Conservation (phyloP, 148 eudicot genomes). For the Vaccinium vitisidaea region DNA sequence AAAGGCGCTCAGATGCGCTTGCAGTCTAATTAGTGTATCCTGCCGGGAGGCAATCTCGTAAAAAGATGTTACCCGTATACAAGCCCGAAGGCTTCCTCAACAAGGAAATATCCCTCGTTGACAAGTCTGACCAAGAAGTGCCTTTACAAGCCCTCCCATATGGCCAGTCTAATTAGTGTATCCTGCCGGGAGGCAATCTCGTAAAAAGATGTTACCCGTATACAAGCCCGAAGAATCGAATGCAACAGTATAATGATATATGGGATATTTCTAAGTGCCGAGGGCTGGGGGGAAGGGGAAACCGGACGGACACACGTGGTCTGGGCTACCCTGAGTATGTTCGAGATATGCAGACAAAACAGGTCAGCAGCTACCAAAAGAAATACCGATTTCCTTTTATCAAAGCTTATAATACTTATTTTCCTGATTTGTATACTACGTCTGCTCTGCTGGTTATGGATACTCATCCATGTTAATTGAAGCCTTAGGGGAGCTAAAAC, state of each 20-base stretch:
- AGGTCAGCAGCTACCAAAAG: neutral
- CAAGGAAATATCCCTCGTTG: neutral
- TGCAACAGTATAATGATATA: neutral
- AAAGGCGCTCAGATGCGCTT: neutral
- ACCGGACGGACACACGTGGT: neutral
- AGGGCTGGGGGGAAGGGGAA: conserved; percentile 1
- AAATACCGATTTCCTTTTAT: neutral
- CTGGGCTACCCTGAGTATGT: neutral
- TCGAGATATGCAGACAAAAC: neutral
- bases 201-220: too few relatives aligned
- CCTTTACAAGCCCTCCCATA: neutral
- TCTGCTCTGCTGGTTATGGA: neutral
- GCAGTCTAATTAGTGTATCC: neutral
- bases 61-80: neutral
- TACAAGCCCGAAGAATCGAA: neutral
- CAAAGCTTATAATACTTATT: neutral
- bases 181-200: too few relatives aligned
- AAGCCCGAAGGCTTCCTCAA: neutral
- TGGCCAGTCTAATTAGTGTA: too few relatives aligned
- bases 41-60: neutral
- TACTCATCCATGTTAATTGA: neutral
- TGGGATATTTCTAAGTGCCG: neutral
- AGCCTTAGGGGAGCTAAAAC: neutral
- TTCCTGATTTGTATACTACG: neutral
- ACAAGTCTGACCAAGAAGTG: neutral